Percentiles rank a stretch among this genome's conserved stretches.
phyloP scores from a whole-genome alignment of 75 land plant species.

The Pinus albicaulis region DNA sequence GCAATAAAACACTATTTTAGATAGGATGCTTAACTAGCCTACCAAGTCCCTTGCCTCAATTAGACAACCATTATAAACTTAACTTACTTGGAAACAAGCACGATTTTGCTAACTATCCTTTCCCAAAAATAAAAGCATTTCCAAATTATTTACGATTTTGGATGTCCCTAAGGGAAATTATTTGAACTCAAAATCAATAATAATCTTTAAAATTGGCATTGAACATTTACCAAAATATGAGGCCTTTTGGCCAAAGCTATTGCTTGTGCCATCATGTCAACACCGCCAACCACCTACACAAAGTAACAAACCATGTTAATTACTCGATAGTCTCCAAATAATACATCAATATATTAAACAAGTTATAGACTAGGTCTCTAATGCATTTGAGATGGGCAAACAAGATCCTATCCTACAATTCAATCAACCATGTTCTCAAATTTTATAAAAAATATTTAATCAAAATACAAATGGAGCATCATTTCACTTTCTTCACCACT shows the following conservation, averaged over 20 bases:
- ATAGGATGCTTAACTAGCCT: too few relatives aligned
- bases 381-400: background rate
- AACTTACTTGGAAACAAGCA: too few relatives aligned
- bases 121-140: too few relatives aligned
- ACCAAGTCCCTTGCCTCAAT: too few relatives aligned
- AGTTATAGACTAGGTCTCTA: background rate
- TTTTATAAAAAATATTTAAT: background rate
- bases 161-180: too few relatives aligned
- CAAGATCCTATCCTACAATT: background rate
- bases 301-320: background rate
- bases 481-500: background rate
- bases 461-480: background rate
- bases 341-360: background rate
- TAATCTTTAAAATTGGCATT: background rate
- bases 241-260: slow-evolving; percentile 77
- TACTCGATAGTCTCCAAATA: background rate
- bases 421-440: background rate
- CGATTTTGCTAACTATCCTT: too few relatives aligned
- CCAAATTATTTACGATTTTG: too few relatives aligned
- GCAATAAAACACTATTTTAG: too few relatives aligned
- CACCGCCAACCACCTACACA: slow-evolving; percentile 79
- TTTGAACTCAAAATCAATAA: background rate
- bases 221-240: slow-evolving; percentile 70
- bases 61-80: too few relatives aligned
- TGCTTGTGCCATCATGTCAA: slow-evolving; percentile 73